Conservation (phyloP, 768 basidiomycete species). For the Kwoniella dejecticola region DNA sequence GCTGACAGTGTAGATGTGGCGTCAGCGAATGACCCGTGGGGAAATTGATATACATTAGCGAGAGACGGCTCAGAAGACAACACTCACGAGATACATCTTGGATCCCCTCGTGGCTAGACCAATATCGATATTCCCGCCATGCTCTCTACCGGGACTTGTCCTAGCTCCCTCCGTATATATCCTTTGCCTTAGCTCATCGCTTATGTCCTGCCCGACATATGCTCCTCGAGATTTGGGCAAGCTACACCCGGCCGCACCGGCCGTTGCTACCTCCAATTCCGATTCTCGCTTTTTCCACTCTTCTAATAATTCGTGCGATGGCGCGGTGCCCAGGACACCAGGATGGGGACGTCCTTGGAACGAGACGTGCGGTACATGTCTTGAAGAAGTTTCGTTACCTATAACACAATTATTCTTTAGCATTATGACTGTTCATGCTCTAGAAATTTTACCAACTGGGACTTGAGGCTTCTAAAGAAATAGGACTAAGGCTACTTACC, state of each 20-base stretch:
- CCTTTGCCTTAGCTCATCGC: conserved; percentile 60
- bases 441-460: too few species aligned
- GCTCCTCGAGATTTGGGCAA: conserved; percentile 65
- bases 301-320: conserved; percentile 70
- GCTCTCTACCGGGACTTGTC: conserved; percentile 75
- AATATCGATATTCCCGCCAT: conserved; percentile 70
- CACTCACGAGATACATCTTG: conserved; percentile 28
- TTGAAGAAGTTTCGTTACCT: conserved; percentile 70
- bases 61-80: too few species aligned
- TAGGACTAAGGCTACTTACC: conserved; percentile 2
- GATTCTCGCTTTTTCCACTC: conserved; percentile 76
- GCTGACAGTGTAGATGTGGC: conserved; percentile 75
- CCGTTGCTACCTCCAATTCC: conserved; percentile 59
- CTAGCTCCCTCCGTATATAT: conserved; percentile 70
- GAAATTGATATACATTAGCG: conserved; percentile 54
- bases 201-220: conserved; percentile 70
- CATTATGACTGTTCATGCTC: too few species aligned
- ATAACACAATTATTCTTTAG: neutral
- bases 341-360: conserved; percentile 79
- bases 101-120: conserved; percentile 62
- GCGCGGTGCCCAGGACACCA: conserved; percentile 71
- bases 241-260: conserved; percentile 47
- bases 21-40: too few species aligned
- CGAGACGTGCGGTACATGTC: conserved; percentile 76
- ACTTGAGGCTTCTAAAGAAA: too few species aligned